These are phyloP conservation scores for Cajanus cajan DNA, from an alignment of 306 rosid species.

Conservation along the genomic window DNA sequence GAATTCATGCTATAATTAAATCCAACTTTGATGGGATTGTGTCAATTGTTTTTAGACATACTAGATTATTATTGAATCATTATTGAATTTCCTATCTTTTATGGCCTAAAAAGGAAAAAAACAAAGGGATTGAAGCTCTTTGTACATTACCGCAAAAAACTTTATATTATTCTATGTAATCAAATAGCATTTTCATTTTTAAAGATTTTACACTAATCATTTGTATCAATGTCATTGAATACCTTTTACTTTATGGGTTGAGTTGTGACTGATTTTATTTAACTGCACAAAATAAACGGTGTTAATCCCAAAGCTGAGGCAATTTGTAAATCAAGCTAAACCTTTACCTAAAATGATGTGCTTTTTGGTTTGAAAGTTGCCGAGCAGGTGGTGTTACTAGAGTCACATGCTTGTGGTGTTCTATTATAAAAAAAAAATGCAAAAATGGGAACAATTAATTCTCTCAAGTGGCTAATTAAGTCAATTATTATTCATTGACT, in stretches of 20 bases:
- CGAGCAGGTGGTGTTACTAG: not conserved
- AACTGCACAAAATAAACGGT: not conserved
- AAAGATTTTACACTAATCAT: not conserved
- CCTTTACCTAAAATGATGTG: not conserved
- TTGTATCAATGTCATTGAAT: not conserved
- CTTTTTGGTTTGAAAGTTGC: slow-evolving; percentile 13
- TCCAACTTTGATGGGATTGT: not conserved
- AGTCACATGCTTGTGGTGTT: slow-evolving; percentile 15
- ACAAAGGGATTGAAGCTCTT: not conserved
- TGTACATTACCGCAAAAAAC: not conserved
- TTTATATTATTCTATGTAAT: not conserved
- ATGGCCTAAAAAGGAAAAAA: not conserved
- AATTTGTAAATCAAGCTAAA: slow-evolving; percentile 8
- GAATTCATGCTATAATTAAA: slow-evolving; percentile 8
- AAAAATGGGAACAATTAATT: slow-evolving; percentile 1
- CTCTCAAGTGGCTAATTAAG: slow-evolving; percentile 4
- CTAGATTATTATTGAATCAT: slow-evolving; percentile 2
- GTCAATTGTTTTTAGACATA: not conserved
- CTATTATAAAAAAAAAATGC: not conserved
- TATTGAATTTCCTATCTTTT: not conserved
- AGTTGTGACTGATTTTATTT: not conserved
- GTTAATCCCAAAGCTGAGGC: not conserved
- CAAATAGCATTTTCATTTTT: not conserved
- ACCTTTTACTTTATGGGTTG: not conserved
- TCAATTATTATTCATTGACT: not conserved